Percentiles rank a stretch among this genome's conserved stretches.
Conservation (phyloP, 345 rosid species). For the Eutrema japonicum region DNA sequence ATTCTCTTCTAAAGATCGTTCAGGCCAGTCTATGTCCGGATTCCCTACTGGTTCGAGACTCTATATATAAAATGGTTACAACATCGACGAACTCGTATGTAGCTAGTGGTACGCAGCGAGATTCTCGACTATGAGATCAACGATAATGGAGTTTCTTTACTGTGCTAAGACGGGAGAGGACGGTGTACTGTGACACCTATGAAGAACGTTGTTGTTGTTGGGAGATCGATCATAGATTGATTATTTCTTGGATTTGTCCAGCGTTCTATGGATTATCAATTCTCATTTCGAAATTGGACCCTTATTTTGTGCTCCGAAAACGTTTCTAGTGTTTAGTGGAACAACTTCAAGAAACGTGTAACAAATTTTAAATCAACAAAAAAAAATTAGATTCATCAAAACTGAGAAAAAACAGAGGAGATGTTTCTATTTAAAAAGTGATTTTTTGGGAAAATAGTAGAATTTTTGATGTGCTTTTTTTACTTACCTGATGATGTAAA, state of each 20-base stretch:
- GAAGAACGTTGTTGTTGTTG: conserved; percentile 36
- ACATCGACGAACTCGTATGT: conserved; percentile 47
- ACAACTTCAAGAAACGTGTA: conserved; percentile 94
- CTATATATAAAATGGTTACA: conserved; percentile 31
- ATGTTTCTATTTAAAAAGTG: too few species aligned
- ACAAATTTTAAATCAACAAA: too few species aligned
- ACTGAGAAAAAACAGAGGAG: too few species aligned
- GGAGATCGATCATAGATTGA: conserved; percentile 58
- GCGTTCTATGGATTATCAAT: conserved; percentile 78
- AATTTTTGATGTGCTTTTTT: too few species aligned
- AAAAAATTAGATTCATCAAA: too few species aligned
- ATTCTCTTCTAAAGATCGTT: conserved; percentile 68
- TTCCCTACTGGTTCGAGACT: conserved; percentile 28
- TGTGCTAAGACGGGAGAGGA: conserved; percentile 78
- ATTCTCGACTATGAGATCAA: conserved; percentile 53
- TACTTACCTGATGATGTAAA: too few species aligned
- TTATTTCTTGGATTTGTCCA: conserved; percentile 64
- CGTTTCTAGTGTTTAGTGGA: conserved; percentile 92
- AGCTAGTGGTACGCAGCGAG: conserved; percentile 46
- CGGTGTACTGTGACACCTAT: conserved; percentile 66
- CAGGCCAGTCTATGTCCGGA: conserved; percentile 80
- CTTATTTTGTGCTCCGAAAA: conserved; percentile 87
- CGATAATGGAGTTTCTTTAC: conserved; percentile 64
- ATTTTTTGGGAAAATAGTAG: too few species aligned
- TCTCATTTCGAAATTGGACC: conserved; percentile 94